Evolutionary conservation across 768 basidiomycete species (phyloP).

Genomic region (Gymnopilus dilepis): DNA sequence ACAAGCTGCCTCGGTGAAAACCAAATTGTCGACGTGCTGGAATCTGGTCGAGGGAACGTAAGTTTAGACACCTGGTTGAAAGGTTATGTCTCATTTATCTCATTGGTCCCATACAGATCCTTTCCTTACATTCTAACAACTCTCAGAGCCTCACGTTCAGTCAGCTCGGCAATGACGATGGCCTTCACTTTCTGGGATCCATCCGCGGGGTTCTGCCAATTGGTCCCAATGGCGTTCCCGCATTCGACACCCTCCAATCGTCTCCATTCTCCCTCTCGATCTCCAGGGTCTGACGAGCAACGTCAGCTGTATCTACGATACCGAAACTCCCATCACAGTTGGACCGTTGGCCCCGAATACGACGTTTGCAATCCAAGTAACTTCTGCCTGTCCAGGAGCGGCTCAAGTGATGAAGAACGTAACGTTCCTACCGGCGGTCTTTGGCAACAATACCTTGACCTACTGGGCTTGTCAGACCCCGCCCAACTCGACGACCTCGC

Average conservation of each 20-base stretch:
- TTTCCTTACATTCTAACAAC: constrained; percentile 19
- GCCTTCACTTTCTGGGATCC: constrained; percentile 31
- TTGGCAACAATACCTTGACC: neutral
- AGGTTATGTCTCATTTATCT: too few species aligned
- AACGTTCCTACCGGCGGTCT: neutral
- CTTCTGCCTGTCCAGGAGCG: neutral
- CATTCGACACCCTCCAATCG: constrained; percentile 15
- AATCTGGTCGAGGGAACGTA: constrained; percentile 29
- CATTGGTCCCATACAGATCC: constrained; percentile 14
- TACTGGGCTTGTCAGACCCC: constrained; percentile 4
- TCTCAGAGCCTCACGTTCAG: constrained; percentile 21
- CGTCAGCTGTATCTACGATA: constrained; percentile 25
- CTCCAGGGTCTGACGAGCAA: constrained; percentile 30
- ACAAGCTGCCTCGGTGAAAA: constrained; percentile 29
- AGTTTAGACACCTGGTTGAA: too few species aligned
- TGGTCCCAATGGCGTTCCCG: constrained; percentile 30
- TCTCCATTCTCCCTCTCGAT: constrained; percentile 21
- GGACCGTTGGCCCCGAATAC: neutral
- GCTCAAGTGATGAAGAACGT: neutral
- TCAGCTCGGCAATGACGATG: constrained; percentile 26
- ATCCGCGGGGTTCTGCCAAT: constrained; percentile 28
- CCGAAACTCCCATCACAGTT: constrained; percentile 14
- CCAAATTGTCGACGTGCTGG: constrained; percentile 28
- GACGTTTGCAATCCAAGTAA: neutral
- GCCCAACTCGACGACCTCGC: neutral